These are phyloP conservation scores for Penicillium antarcticum DNA, from an alignment of 495 filamentous ascomycete species.

Conservation along the genomic window DNA sequence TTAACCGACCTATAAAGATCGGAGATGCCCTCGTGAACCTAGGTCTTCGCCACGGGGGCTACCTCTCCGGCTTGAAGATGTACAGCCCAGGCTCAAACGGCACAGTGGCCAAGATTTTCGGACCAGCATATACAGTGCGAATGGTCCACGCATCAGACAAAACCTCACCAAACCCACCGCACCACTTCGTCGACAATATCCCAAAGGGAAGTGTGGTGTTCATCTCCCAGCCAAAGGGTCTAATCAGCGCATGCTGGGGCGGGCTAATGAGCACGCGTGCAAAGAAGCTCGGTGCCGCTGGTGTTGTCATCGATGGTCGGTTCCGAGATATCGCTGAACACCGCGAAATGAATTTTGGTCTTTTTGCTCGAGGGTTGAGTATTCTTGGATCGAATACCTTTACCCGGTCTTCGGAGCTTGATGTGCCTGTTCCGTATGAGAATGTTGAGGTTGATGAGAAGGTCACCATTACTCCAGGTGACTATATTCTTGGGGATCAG, in stretches of 20 bases:
- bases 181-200: constrained; percentile 40
- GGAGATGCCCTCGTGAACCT: constrained; percentile 41
- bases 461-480: constrained; percentile 49
- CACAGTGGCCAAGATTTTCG: constrained; percentile 51
- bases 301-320: constrained; percentile 55
- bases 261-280: constrained; percentile 58
- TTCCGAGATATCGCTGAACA: constrained; percentile 60
- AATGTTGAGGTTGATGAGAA: constrained; percentile 34
- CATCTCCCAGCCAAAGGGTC: constrained; percentile 50
- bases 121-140: constrained; percentile 56
- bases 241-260: constrained; percentile 56
- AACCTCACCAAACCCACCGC: constrained; percentile 10
- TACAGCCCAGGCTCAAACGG: constrained; percentile 53
- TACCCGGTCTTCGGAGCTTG: constrained; percentile 21
- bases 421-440: constrained; percentile 31
- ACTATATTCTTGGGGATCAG: constrained; percentile 54
- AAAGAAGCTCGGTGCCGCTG: constrained; percentile 30
- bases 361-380: constrained; percentile 52
- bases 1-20: constrained; percentile 5
- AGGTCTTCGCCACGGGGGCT: constrained; percentile 51
- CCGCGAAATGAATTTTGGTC: constrained; percentile 45
- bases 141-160: constrained; percentile 20
- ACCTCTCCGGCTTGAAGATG: constrained; percentile 54
- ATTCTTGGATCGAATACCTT: constrained; percentile 22
- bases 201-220: constrained; percentile 51